Conservation (phyloP, 768 basidiomycete species). For the Trametes punicea region DNA sequence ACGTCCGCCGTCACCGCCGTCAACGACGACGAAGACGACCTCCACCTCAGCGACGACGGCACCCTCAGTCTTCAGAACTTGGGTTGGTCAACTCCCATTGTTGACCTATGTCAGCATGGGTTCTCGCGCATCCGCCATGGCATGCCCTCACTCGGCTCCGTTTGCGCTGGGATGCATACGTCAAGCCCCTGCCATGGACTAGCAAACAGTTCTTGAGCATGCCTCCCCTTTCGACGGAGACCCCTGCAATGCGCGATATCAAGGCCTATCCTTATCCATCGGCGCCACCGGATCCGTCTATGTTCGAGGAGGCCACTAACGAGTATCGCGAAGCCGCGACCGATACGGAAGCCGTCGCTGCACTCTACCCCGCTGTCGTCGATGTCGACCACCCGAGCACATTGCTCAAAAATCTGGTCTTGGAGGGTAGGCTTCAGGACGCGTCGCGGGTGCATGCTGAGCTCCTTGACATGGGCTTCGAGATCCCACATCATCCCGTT, state of each 20-base stretch:
- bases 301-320: conserved; percentile 36
- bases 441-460: conserved; percentile 40
- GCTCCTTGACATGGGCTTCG: conserved; percentile 35
- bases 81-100: background rate
- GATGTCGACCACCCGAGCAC: conserved; percentile 12
- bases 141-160: conserved; percentile 15
- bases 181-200: conserved; percentile 3
- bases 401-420: conserved; percentile 30
- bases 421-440: conserved; percentile 28
- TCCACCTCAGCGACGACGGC: background rate
- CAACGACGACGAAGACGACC: background rate
- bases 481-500: conserved; percentile 34
- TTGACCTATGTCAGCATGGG: conserved; percentile 26
- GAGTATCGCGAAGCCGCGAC: conserved; percentile 30
- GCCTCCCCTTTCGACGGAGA: conserved; percentile 22
- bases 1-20: background rate
- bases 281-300: conserved; percentile 29
- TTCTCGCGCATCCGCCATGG: conserved; percentile 20
- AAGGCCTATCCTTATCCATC: conserved; percentile 35
- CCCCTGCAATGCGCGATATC: conserved; percentile 36
- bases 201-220: conserved; percentile 26
- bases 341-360: background rate
- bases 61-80: background rate
- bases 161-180: conserved; percentile 12
- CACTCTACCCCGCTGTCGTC: background rate